Percentiles rank a stretch among this genome's conserved stretches.
Evolutionary conservation across 2,329 filamentous ascomycete genomes (phyloP).

Genomic region (Exophiala viscosa): DNA sequence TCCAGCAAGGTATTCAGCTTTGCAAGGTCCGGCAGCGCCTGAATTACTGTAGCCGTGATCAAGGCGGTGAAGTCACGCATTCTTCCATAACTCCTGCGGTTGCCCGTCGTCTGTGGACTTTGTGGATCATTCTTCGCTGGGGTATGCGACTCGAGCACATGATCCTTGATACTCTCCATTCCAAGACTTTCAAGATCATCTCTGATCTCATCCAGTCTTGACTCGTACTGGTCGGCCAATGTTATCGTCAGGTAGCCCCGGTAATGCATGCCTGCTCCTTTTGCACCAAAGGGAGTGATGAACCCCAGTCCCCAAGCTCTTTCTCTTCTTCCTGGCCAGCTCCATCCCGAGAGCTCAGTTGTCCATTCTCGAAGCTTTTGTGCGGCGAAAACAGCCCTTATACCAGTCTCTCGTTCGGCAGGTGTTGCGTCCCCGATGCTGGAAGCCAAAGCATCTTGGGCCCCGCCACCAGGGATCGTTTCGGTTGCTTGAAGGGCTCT

Average conservation of each 20-base stretch:
- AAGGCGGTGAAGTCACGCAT: conserved; percentile 89
- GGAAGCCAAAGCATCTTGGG: conserved; percentile 40
- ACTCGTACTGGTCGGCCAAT: conserved; percentile 66
- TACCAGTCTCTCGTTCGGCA: conserved; percentile 56
- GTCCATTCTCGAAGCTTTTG: conserved; percentile 58
- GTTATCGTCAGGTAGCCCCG: conserved; percentile 67
- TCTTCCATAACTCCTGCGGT: conserved; percentile 55
- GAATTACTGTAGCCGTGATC: conserved; percentile 86
- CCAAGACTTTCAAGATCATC: conserved; percentile 43
- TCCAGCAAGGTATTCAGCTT: conserved; percentile 69
- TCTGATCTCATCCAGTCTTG: conserved; percentile 68
- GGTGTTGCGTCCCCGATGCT: conserved; percentile 55
- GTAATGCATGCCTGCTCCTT: conserved; percentile 43
- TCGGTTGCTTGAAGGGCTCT: conserved; percentile 46
- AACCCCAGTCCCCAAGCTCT: conserved; percentile 42
- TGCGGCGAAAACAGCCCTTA: conserved; percentile 56
- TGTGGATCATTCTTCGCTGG: conserved; percentile 44
- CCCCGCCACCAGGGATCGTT: conserved; percentile 38
- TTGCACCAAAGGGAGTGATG: conserved; percentile 26
- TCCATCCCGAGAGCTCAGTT: conserved; percentile 56
- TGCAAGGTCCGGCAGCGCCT: conserved; percentile 76
- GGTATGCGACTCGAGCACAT: conserved; percentile 73
- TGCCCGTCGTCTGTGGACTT: conserved; percentile 37
- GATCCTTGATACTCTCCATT: conserved; percentile 76
- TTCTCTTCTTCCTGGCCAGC: conserved; percentile 49